A percentile compares a stretch with the other conserved stretches of the same genome.
phyloP scores from a whole-genome alignment of 2,329 filamentous ascomycete species.

The Gremmenia infestans region DNA sequence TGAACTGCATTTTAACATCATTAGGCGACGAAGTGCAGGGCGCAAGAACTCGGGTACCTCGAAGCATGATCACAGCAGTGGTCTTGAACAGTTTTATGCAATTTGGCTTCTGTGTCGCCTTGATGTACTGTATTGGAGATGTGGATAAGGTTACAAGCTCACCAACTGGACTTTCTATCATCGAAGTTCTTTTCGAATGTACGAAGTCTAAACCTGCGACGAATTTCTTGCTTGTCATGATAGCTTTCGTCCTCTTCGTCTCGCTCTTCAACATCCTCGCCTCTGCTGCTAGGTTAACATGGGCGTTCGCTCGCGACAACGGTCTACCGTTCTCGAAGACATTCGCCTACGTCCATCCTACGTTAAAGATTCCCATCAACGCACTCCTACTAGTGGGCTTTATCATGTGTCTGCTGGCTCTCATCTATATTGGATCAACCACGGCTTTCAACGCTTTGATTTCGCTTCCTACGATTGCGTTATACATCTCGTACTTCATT shows the following conservation, averaged over 20 bases:
- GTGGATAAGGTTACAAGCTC: conserved; percentile 34
- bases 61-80: conserved; percentile 37
- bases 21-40: conserved; percentile 34
- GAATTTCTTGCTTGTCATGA: conserved; percentile 41
- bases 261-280: conserved; percentile 22
- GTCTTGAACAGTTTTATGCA: conserved; percentile 42
- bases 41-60: conserved; percentile 40
- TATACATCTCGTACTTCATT: conserved; percentile 11
- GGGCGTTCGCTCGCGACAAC: conserved; percentile 39
- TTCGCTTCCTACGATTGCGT: conserved; percentile 28
- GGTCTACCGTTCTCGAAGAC: conserved; percentile 33
- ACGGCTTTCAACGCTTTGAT: conserved; percentile 48
- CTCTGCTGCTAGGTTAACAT: conserved; percentile 34
- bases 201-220: conserved; percentile 39
- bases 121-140: conserved; percentile 32
- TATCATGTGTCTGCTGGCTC: conserved; percentile 9
- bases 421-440: conserved; percentile 45
- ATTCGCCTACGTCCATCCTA: conserved; percentile 12
- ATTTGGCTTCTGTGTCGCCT: conserved; percentile 32
- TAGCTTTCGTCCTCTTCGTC: conserved; percentile 19
- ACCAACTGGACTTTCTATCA: conserved; percentile 42
- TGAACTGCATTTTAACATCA: background rate
- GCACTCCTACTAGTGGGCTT: conserved; percentile 21
- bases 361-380: conserved; percentile 34
- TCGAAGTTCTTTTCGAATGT: conserved; percentile 44